Percentiles rank a stretch among this genome's conserved stretches.
phyloP scores from a whole-genome alignment of 129 eudicot species.

The Chrysanthemum lavandulifolium region DNA sequence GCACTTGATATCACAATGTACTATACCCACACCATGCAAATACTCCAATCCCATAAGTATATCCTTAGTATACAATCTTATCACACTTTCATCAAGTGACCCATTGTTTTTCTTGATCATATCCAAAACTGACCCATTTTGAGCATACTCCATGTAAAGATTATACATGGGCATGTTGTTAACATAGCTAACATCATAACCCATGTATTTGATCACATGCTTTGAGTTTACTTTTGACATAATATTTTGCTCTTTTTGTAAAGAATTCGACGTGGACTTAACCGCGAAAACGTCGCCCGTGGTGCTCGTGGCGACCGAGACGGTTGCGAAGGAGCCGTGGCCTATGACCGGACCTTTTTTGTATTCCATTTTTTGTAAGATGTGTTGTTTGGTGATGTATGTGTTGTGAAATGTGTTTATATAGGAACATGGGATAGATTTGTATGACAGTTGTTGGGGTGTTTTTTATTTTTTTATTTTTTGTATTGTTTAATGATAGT shows the following conservation, averaged over 20 bases:
- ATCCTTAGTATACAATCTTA: slow-evolving; percentile 45
- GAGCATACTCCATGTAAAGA: slow-evolving; percentile 67
- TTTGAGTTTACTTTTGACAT: slow-evolving; percentile 59
- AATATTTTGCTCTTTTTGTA: slow-evolving; percentile 52
- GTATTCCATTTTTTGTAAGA: slow-evolving; percentile 59
- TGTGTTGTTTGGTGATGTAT: slow-evolving; percentile 20
- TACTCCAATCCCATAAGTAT: slow-evolving; percentile 55
- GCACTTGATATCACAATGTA: slow-evolving; percentile 83
- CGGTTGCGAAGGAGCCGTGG: slow-evolving; percentile 75
- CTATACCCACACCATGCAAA: slow-evolving; percentile 54
- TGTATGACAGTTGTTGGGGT: slow-evolving; percentile 30
- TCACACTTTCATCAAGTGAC: slow-evolving; percentile 42
- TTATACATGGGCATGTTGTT: slow-evolving; percentile 42
- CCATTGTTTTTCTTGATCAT: slow-evolving; percentile 52
- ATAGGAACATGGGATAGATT: slow-evolving; percentile 22
- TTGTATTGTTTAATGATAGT: not conserved
- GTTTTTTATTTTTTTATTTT: not conserved
- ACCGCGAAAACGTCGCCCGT: slow-evolving; percentile 66
- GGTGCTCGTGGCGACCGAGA: slow-evolving; percentile 55
- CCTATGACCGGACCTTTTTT: slow-evolving; percentile 68
- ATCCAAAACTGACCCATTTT: slow-evolving; percentile 63
- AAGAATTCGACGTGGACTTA: slow-evolving; percentile 55
- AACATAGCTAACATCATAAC: slow-evolving; percentile 39
- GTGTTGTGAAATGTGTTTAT: slow-evolving; percentile 3
- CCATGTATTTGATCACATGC: slow-evolving; percentile 51